Conservation (phyloP, 768 basidiomycete species). For the Tylopilus sp. region DNA sequence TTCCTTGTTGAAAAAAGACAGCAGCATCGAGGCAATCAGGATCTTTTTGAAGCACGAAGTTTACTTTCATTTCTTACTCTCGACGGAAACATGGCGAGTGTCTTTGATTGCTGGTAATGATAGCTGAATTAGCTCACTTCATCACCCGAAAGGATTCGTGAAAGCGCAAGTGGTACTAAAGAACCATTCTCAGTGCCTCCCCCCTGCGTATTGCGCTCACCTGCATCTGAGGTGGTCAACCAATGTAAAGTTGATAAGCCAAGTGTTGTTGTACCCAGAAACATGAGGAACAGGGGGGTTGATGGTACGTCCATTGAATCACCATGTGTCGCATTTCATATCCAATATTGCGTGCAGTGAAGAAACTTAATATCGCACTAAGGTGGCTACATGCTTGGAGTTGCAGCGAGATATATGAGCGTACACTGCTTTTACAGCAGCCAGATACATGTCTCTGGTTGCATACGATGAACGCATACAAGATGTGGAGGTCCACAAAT, state of each 20-base stretch:
- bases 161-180: neutral
- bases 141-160: neutral
- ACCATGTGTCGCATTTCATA: neutral
- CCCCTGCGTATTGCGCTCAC: too few species aligned
- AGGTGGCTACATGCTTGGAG: constrained; percentile 5
- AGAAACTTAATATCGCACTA: constrained; percentile 2
- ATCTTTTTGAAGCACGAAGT: neutral
- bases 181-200: neutral
- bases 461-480: too few species aligned
- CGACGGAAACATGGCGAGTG: constrained; percentile 12
- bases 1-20: neutral
- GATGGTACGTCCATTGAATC: neutral
- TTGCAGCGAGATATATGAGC: neutral
- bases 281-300: neutral
- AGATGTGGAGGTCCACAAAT: too few species aligned
- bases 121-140: too few species aligned
- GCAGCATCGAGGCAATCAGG: constrained; percentile 1
- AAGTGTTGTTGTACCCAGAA: neutral
- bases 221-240: too few species aligned
- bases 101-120: neutral
- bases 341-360: neutral
- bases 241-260: neutral
- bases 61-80: constrained; percentile 14
- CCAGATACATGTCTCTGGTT: constrained; percentile 12
- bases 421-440: neutral